Evolutionary conservation across 805 yeast genomes (phyloP), one percentile per base, ranked within the genome.

Genomic region (Isabelozyma rhagii): DNA sequence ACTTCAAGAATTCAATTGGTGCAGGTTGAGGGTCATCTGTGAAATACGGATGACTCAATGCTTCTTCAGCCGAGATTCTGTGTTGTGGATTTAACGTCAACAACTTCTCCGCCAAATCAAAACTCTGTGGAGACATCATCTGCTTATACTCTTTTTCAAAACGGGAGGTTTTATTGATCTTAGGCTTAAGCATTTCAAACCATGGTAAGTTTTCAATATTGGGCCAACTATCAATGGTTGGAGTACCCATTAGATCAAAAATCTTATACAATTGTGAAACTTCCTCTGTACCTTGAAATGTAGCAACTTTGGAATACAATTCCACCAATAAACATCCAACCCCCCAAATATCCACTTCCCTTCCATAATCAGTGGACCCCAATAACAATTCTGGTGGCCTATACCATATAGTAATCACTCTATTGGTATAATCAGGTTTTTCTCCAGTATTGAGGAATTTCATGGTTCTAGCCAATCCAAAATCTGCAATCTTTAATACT

Each of bases 331-430:
- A 73, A 70, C 98, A 94, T 2, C 99, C 99, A 52, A 90, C 84
- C 0, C 98, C 97, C 99, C 99, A 94, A 56, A 90, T 84, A 63
- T 94, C 99, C 8, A 94, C 94, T 58, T 89, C 97, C 40, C 90
- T 71, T 0, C 92, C 94, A 67, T 94, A 94, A 51, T 84, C 85
- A 0, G 98, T 92, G 0, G 96, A 84, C 1, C 99, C 99, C 50
- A 94, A 68, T 39, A 94, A 71, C 31, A 94, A 76, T 66, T 93
- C 99, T 0, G 98, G 98, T 1, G 99, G 99, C 51, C 99, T 79
- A 66, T 94, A 93, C 99, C 99, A 94, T 39, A 94, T 72, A 0
- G 99, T 94, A 47, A 94, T 94, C 40, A 94, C 98, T 49, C 99
- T 72, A 64, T 94, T 94, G 1, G 99, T 93, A 67, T 93, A 93